phyloP scores from a whole-genome alignment of 495 filamentous ascomycete species.

The Hypomontagnella submonticulosa region DNA sequence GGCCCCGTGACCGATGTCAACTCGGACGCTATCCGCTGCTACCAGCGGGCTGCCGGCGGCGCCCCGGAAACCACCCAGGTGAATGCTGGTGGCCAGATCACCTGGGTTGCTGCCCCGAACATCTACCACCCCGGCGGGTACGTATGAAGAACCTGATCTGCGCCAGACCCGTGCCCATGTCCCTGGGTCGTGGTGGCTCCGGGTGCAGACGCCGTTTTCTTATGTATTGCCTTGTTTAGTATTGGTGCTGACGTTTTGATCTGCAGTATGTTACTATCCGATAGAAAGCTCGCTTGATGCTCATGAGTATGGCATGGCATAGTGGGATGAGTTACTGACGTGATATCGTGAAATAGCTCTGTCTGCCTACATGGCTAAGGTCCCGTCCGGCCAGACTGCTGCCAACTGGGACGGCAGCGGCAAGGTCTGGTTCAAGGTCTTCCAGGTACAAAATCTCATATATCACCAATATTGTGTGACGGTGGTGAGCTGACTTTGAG shows the following conservation, averaged over 20 bases:
- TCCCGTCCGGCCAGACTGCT: slow-evolving; percentile 57
- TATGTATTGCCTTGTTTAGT: too few species aligned
- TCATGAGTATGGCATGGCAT: neutral
- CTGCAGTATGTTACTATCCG: slow-evolving; percentile 21
- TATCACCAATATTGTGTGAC: too few species aligned
- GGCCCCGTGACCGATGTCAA: slow-evolving; percentile 63
- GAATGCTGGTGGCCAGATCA: slow-evolving; percentile 57
- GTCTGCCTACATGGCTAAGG: slow-evolving; percentile 65
- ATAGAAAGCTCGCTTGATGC: neutral
- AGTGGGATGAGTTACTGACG: slow-evolving; percentile 18
- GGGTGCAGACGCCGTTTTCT: too few species aligned
- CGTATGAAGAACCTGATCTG: slow-evolving; percentile 9
- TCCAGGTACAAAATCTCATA: slow-evolving; percentile 32
- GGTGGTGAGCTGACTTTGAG: too few species aligned
- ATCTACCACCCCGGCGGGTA: slow-evolving; percentile 61
- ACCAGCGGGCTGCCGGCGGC: slow-evolving; percentile 56
- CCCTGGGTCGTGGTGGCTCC: neutral
- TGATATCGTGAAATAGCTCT: slow-evolving; percentile 46
- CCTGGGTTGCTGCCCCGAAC: slow-evolving; percentile 57
- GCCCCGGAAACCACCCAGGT: slow-evolving; percentile 55
- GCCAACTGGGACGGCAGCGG: slow-evolving; percentile 61
- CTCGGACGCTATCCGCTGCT: slow-evolving; percentile 61
- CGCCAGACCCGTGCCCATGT: neutral
- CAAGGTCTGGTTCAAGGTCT: slow-evolving; percentile 65
- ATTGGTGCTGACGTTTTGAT: slow-evolving; percentile 9